Percentiles rank a stretch among this genome's conserved stretches.
Evolutionary conservation across 441 rosid genomes (phyloP).

Genomic region (Erodium moschatum): DNA sequence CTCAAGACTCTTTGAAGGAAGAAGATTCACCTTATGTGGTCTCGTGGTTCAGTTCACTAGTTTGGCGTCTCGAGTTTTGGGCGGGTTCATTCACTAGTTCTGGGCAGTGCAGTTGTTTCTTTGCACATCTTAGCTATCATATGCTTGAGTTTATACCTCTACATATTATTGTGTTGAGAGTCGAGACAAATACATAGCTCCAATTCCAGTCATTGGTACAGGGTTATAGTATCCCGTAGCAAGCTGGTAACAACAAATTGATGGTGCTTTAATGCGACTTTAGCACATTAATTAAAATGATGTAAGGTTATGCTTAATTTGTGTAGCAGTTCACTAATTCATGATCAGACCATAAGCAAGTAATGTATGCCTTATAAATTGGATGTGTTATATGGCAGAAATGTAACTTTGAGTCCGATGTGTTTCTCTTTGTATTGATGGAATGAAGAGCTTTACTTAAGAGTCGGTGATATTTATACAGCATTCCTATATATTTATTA

Average conservation of each 20-base stretch:
- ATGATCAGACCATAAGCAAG: neutral
- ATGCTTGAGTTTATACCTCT: neutral
- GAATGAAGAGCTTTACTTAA: neutral
- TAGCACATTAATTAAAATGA: too few species aligned
- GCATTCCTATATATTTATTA: neutral
- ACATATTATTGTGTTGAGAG: neutral
- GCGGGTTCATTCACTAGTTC: too few species aligned
- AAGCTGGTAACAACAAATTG: neutral
- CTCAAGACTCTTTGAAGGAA: too few species aligned
- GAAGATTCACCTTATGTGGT: too few species aligned
- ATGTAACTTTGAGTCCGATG: neutral
- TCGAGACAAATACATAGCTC: neutral
- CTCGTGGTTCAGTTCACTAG: too few species aligned
- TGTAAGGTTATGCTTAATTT: neutral
- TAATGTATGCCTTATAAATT: too few species aligned
- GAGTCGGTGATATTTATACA: neutral
- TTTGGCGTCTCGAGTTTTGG: too few species aligned
- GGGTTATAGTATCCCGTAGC: neutral
- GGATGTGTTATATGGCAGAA: neutral
- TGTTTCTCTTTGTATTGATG: neutral
- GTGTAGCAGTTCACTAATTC: neutral
- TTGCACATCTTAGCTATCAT: neutral
- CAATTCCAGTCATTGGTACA: neutral
- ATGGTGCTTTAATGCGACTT: too few species aligned
- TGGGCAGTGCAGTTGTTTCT: too few species aligned